These are phyloP conservation scores for Cystobasidiopsis lactophilus DNA, from an alignment of 768 basidiomycete species.

Conservation along the genomic window DNA sequence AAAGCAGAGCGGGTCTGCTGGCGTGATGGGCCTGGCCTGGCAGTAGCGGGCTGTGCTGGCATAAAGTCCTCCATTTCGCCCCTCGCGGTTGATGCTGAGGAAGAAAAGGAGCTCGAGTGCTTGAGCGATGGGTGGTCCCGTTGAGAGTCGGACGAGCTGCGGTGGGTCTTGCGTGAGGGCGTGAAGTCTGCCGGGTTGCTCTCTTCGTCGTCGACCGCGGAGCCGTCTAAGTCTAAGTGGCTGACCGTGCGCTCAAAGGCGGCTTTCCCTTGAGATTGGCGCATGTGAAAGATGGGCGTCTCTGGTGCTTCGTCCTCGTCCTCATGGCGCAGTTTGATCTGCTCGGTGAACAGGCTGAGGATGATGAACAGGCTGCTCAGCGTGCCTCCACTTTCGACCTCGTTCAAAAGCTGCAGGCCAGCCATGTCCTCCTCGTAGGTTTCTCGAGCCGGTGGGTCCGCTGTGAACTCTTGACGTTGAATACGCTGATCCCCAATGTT, in stretches of 20 bases:
- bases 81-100: background rate
- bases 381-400: constrained; percentile 87
- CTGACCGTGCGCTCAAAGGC: background rate
- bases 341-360: constrained; percentile 64
- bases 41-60: background rate
- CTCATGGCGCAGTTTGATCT: constrained; percentile 50
- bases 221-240: background rate
- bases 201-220: background rate
- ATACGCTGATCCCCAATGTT: no score
- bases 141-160: background rate
- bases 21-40: background rate
- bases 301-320: constrained; percentile 25
- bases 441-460: constrained; percentile 22
- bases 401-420: constrained; percentile 86
- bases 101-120: background rate
- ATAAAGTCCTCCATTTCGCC: no score
- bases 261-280: background rate
- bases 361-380: constrained; percentile 92
- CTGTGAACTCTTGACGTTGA: background rate
- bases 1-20: background rate
- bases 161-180: background rate
- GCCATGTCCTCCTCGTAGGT: constrained; percentile 74
- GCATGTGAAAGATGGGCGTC: constrained; percentile 2
- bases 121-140: no score
- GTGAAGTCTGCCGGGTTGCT: background rate